Percentiles rank a stretch among this genome's conserved stretches.
Conservation (phyloP, 75 land plant species). For the Larix kaempferi region DNA sequence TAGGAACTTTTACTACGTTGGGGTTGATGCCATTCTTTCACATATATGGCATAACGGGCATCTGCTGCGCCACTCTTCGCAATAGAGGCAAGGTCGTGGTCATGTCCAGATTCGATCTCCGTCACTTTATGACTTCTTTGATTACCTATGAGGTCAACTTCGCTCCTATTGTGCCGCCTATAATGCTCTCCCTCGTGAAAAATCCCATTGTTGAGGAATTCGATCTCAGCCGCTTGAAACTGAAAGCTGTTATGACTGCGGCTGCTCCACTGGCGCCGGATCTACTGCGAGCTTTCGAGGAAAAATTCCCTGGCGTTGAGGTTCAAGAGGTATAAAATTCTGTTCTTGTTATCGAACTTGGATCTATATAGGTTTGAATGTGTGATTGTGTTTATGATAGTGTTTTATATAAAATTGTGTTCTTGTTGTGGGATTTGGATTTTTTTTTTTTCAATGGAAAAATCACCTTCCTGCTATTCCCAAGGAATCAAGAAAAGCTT, state of each 20-base stretch:
- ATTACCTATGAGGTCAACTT: constrained; percentile 74
- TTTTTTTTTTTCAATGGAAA: no score
- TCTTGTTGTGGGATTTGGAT: no score
- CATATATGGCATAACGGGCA: constrained; percentile 90
- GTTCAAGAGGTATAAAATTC: constrained; percentile 66
- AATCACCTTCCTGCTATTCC: no score
- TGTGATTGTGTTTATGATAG: no score
- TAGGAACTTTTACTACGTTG: constrained; percentile 51
- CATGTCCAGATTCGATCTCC: constrained; percentile 70
- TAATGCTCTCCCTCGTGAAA: constrained; percentile 76
- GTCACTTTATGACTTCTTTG: constrained; percentile 57
- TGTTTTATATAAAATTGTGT: no score
- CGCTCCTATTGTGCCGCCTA: constrained; percentile 97
- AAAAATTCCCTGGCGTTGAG: constrained; percentile 81
- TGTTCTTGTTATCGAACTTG: no score
- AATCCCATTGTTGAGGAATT: constrained; percentile 68
- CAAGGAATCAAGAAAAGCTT: no score
- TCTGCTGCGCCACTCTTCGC: constrained; percentile 81
- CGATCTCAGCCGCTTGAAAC: constrained; percentile 65
- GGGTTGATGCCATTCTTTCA: constrained; percentile 99
- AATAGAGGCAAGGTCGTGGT: constrained; percentile 83
- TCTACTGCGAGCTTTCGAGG: constrained; percentile 65
- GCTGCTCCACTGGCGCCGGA: constrained; percentile 96
- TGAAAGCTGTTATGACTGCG: constrained; percentile 78
- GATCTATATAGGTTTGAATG: no score